phyloP scores from a whole-genome alignment of 1,139 yeast species.

The Suhomyces terraborum region DNA sequence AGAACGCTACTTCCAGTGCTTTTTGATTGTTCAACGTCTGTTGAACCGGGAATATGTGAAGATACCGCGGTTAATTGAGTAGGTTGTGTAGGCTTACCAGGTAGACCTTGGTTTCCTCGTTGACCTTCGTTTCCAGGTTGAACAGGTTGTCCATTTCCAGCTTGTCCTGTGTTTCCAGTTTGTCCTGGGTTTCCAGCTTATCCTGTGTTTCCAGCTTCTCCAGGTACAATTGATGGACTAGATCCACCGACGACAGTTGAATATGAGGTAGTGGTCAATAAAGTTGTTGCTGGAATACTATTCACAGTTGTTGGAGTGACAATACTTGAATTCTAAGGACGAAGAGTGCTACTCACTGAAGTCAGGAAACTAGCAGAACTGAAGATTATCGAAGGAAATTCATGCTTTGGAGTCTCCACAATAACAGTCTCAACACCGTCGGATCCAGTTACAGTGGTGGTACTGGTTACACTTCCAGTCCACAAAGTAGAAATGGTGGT shows the following conservation, averaged over 20 bases:
- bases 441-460: slow-evolving; percentile 2
- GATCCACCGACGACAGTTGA: neutral
- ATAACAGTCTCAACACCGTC: neutral
- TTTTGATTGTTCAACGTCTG: neutral
- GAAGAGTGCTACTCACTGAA: neutral
- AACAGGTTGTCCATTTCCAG: too few species aligned
- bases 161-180: too few species aligned
- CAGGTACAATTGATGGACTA: neutral
- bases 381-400: neutral
- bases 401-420: neutral
- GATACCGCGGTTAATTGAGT: too few species aligned
- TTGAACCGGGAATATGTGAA: neutral
- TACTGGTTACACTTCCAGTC: neutral
- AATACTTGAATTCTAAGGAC: neutral
- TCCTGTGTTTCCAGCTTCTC: too few species aligned
- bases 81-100: too few species aligned
- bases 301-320: neutral
- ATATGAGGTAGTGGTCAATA: neutral
- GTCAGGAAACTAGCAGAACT: neutral
- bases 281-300: neutral
- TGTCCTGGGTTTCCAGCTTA: neutral
- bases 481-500: neutral
- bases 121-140: too few species aligned
- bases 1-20: neutral
- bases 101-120: too few species aligned